phyloP scores from a whole-genome alignment of 2,329 filamentous ascomycete genomes.

The Trichophyton equinum region DNA sequence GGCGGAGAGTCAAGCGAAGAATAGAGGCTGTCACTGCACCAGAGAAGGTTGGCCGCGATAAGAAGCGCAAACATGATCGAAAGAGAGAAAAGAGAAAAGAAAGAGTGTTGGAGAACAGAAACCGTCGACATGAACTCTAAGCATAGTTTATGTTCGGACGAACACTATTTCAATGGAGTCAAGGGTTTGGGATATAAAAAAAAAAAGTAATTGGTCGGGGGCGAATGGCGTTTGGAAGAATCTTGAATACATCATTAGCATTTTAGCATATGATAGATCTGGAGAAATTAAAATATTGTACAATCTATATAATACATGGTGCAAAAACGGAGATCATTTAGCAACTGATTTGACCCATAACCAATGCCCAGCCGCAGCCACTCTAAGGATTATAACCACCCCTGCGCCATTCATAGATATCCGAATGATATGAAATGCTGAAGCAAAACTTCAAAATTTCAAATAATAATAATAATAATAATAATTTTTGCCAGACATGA shows the following conservation, averaged over 20 bases:
- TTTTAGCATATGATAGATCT: background rate
- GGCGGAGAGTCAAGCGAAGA: slow-evolving; percentile 69
- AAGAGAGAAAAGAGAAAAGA: slow-evolving; percentile 75
- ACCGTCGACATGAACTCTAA: slow-evolving; percentile 58
- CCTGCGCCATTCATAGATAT: background rate
- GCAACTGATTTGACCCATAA: background rate
- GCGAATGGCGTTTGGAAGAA: background rate
- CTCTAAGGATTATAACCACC: background rate
- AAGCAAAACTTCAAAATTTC: background rate
- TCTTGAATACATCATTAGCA: background rate
- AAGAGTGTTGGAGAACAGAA: slow-evolving; percentile 59
- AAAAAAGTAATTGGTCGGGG: background rate
- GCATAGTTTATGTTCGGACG: background rate
- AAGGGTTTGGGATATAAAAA: background rate
- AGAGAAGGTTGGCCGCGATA: slow-evolving; percentile 63
- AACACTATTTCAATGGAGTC: background rate
- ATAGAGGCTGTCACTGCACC: slow-evolving; percentile 77
- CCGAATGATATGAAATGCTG: background rate
- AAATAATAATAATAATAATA: background rate
- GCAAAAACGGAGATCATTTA: background rate
- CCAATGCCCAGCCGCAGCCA: background rate
- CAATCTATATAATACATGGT: slow-evolving; percentile 1
- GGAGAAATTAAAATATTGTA: background rate
- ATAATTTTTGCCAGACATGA: background rate
- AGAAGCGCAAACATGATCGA: slow-evolving; percentile 71